phyloP scores from a whole-genome alignment of 2,329 filamentous ascomycete species.

The Trichoderma sp. region DNA sequence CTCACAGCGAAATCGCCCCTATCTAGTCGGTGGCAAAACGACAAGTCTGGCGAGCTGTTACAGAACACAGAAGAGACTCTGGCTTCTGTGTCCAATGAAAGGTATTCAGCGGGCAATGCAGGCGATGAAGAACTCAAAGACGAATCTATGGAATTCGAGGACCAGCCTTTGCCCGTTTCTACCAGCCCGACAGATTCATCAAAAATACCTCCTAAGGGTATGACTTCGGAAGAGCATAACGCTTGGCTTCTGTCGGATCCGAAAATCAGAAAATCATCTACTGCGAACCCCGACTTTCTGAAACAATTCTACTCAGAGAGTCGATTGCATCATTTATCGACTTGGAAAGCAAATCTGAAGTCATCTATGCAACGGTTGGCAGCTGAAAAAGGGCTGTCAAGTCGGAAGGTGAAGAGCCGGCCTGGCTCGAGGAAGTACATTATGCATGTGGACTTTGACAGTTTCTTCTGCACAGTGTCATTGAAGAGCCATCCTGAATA shows the following conservation, averaged over 20 bases:
- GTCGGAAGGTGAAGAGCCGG: conserved; percentile 48
- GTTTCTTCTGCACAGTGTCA: conserved; percentile 95
- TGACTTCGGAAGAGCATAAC: conserved; percentile 94
- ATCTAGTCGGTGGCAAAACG: neutral
- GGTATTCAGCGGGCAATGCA: neutral
- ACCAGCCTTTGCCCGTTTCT: neutral
- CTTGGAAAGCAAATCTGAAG: conserved; percentile 95
- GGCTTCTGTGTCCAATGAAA: neutral
- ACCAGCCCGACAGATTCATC: neutral
- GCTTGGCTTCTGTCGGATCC: conserved; percentile 80
- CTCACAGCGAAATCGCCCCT: neutral
- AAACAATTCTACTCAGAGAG: conserved; percentile 96
- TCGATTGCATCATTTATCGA: conserved; percentile 88
- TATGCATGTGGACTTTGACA: conserved; percentile 96
- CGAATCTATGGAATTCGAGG: neutral
- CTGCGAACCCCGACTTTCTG: conserved; percentile 88
- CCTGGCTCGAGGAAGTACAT: conserved; percentile 74
- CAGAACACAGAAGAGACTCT: neutral
- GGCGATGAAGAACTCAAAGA: neutral
- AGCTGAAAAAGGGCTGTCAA: conserved; percentile 58
- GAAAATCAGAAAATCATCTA: conserved; percentile 81
- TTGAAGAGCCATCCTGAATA: conserved; percentile 72
- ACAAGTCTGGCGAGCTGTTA: neutral
- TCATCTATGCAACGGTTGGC: conserved; percentile 80
- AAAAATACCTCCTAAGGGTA: conserved; percentile 49